Evolutionary conservation across 2,329 filamentous ascomycete species (phyloP), one percentile per base, ranked within the genome.

Genomic region (Penicillium sp.): DNA sequence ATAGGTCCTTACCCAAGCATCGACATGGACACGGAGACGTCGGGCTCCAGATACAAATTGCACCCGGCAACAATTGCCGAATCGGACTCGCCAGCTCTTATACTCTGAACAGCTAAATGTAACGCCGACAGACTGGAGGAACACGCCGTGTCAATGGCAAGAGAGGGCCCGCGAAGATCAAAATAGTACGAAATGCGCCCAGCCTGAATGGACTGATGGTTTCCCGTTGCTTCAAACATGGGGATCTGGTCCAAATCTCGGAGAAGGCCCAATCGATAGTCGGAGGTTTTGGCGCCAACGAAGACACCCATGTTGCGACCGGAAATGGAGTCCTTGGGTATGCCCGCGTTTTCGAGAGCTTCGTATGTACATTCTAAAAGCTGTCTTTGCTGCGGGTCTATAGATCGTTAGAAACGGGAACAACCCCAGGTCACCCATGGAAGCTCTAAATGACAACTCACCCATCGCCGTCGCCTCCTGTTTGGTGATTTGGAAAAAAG

Each of bases 221-320:
- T 63, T 22, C 70, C 68, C 2, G 64, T 69, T 1, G 60, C 55
- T 3, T 51, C 50, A 38, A 65, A 67, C 30, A 55, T 60, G 5
- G 55, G 55, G 16, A 55, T 31, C 13, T 48, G 41, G 22, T 57
- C 42, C 4, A 53, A 41, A 8, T 70, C 67, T 16, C 56, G 56
- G 4, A 45, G 38, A 13, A 62, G 53, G 3, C 66, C 28, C 7
- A 54, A 44, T 5, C 51, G 39, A 46, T 72, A 73, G 44, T 75
- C 71, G 6, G 54, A 42, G 30, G 54, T 54, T 47, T 68, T 67
- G 0, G 59, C 46, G 8, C 68, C 70, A 5, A 67, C 60, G 50
- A 66, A 71, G 2, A 73, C 69, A 13, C 61, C 60, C 1, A 69
- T 73, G 18, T 62, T 55, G 4, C 67, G 66, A 3, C 69, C 66